These are phyloP conservation scores for Pyrenochaeta sp. DNA, from an alignment of 2,329 filamentous ascomycete genomes.

Conservation along the genomic window DNA sequence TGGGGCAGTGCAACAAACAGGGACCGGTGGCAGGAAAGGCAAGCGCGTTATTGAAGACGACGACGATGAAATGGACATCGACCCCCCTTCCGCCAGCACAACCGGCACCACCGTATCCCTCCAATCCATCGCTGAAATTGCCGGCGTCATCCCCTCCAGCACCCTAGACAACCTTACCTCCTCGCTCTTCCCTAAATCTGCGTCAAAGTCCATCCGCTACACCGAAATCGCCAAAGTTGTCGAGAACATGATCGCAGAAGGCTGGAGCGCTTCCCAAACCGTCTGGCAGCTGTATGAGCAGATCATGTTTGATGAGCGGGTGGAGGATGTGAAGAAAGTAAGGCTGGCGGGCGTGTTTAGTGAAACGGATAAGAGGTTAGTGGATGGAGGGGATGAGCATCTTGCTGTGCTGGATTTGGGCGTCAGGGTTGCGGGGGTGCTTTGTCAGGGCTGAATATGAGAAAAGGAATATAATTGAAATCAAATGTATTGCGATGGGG, in stretches of 20 bases:
- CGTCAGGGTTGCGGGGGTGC: slow-evolving; percentile 78
- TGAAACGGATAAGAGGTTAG: slow-evolving; percentile 90
- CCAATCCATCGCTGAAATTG: slow-evolving; percentile 89
- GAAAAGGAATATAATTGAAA: not conserved
- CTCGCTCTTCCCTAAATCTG: slow-evolving; percentile 72
- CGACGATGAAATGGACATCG: slow-evolving; percentile 63
- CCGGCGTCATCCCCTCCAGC: slow-evolving; percentile 83
- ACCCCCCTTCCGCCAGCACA: slow-evolving; percentile 28
- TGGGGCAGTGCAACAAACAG: slow-evolving; percentile 62
- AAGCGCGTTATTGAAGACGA: slow-evolving; percentile 55
- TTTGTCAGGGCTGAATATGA: slow-evolving; percentile 57
- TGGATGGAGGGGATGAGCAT: slow-evolving; percentile 96
- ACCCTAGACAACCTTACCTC: slow-evolving; percentile 76
- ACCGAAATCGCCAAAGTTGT: slow-evolving; percentile 79
- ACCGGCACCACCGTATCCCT: slow-evolving; percentile 62
- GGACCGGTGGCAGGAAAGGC: slow-evolving; percentile 48
- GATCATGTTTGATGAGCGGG: slow-evolving; percentile 82
- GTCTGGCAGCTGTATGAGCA: slow-evolving; percentile 85
- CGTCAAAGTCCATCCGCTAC: slow-evolving; percentile 65
- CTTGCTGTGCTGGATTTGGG: slow-evolving; percentile 86
- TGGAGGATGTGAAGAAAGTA: slow-evolving; percentile 87
- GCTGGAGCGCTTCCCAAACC: slow-evolving; percentile 93
- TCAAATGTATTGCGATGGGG: not conserved
- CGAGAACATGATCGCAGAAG: slow-evolving; percentile 91
- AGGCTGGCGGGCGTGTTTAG: slow-evolving; percentile 90